These are phyloP conservation scores for Gelatoporia subvermispora DNA, from an alignment of 768 basidiomycete genomes.

Conservation along the genomic window DNA sequence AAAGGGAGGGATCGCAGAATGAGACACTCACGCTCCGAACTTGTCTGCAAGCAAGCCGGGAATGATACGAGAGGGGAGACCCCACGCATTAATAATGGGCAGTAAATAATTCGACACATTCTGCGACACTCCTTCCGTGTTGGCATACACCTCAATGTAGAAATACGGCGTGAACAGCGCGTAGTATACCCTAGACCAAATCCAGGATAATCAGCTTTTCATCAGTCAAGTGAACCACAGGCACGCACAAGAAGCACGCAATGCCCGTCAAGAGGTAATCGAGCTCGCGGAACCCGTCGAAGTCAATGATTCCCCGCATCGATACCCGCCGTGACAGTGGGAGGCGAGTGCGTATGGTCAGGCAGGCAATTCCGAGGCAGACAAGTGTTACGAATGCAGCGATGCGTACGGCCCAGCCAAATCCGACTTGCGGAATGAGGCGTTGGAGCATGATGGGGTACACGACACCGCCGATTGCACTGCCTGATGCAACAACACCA, in stretches of 20 bases:
- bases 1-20: not conserved
- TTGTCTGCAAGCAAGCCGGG: constrained; percentile 27
- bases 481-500: constrained; percentile 32
- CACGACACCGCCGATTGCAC: constrained; percentile 44
- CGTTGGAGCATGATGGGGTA: constrained; percentile 51
- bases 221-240: not conserved
- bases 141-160: constrained; percentile 28
- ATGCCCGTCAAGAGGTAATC: constrained; percentile 16
- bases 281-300: constrained; percentile 22
- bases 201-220: not conserved
- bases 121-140: constrained; percentile 17
- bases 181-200: constrained; percentile 21
- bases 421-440: constrained; percentile 25
- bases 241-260: constrained; percentile 19
- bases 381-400: constrained; percentile 24
- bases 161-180: constrained; percentile 31
- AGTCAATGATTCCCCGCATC: constrained; percentile 19
- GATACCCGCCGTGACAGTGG: constrained; percentile 19
- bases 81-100: constrained; percentile 27
- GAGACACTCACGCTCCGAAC: constrained; percentile 18
- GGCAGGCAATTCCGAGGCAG: constrained; percentile 19
- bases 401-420: constrained; percentile 28
- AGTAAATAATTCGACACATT: constrained; percentile 23
- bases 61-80: constrained; percentile 23
- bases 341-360: constrained; percentile 24